These are phyloP conservation scores for Aspergillus sojae DNA, from an alignment of 2,329 filamentous ascomycete genomes.

Conservation along the genomic window DNA sequence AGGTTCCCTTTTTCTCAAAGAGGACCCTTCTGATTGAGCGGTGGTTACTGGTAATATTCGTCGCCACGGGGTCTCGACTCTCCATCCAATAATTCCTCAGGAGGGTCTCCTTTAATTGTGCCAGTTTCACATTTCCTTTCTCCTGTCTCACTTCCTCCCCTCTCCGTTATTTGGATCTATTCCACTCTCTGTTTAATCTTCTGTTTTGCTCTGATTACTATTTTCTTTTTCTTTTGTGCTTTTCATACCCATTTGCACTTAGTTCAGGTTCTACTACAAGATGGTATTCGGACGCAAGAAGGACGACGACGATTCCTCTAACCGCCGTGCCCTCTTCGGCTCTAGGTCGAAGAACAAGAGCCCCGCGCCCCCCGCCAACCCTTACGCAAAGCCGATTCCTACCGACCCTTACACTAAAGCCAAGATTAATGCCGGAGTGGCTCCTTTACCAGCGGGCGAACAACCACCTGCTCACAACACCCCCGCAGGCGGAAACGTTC, in stretches of 20 bases:
- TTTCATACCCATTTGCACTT: neutral
- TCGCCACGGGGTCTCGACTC: conserved; percentile 17
- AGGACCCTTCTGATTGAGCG: neutral
- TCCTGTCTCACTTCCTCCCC: conserved; percentile 10
- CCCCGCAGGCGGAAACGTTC: conserved; percentile 32
- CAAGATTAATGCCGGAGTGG: conserved; percentile 47
- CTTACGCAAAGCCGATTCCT: conserved; percentile 58
- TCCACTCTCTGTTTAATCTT: neutral
- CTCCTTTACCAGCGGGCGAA: conserved; percentile 37
- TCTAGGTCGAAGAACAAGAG: conserved; percentile 58
- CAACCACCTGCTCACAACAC: conserved; percentile 28
- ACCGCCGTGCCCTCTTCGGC: conserved; percentile 62
- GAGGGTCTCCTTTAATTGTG: conserved; percentile 30
- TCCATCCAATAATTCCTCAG: conserved; percentile 21
- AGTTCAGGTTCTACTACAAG: conserved; percentile 6
- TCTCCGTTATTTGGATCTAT: conserved; percentile 5
- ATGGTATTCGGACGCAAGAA: conserved; percentile 54
- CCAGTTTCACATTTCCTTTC: conserved; percentile 15
- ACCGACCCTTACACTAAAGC: conserved; percentile 59
- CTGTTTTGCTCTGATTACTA: neutral
- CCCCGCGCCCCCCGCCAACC: conserved; percentile 55
- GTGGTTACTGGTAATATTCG: conserved; percentile 20
- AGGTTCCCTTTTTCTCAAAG: neutral
- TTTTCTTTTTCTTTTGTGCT: neutral
- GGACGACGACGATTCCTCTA: conserved; percentile 53